Evolutionary conservation across 805 yeast genomes (phyloP).

Genomic region (Schwanniomyces yamadae): DNA sequence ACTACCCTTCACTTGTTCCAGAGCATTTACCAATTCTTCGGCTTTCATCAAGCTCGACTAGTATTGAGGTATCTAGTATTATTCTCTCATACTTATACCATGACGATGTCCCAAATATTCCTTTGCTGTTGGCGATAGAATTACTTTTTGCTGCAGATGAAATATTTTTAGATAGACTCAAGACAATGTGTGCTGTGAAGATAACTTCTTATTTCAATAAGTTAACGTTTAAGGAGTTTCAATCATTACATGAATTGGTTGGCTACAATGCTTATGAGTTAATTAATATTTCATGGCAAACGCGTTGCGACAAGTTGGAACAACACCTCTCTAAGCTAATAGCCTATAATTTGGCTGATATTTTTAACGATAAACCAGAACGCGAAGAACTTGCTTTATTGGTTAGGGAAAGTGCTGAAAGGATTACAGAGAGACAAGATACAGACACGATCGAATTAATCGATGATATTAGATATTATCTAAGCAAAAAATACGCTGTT

Average conservation of each 20-base stretch:
- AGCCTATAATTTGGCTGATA: constrained; percentile 45
- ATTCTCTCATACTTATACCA: constrained; percentile 57
- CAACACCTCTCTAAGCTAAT: constrained; percentile 58
- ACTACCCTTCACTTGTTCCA: constrained; percentile 10
- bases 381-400: constrained; percentile 16
- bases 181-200: constrained; percentile 58
- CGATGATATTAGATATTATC: constrained; percentile 72
- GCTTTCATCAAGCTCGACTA: constrained; percentile 13
- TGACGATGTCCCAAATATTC: constrained; percentile 52
- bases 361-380: constrained; percentile 35
- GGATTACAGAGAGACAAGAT: constrained; percentile 62
- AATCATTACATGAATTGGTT: constrained; percentile 14
- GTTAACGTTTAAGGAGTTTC: constrained; percentile 19
- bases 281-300: constrained; percentile 65
- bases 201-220: constrained; percentile 32
- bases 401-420: constrained; percentile 46
- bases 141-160: constrained; percentile 59
- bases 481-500: constrained; percentile 40
- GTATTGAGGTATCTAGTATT: constrained; percentile 43
- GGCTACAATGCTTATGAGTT: constrained; percentile 53
- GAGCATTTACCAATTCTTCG: constrained; percentile 14
- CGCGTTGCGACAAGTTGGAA: constrained; percentile 63
- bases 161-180: constrained; percentile 59
- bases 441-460: constrained; percentile 78
- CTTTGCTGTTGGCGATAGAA: constrained; percentile 51